Conservation (phyloP, 202 grass and related monocot genomes). For the Eragrostis tef region DNA sequence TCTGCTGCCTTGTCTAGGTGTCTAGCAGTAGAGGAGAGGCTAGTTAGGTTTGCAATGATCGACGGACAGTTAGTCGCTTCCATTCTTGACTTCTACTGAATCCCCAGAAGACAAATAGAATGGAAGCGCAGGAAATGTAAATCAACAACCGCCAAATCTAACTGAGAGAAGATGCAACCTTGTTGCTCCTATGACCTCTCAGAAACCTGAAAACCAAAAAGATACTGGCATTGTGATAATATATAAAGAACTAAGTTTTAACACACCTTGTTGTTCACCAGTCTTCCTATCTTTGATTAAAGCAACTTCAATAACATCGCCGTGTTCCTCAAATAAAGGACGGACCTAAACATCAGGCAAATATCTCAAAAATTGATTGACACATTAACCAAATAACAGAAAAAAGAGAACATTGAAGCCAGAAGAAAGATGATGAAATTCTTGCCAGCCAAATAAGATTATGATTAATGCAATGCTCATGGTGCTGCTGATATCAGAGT, state of each 20-base stretch:
- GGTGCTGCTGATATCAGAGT: not conserved
- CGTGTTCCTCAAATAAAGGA: constrained; percentile 94
- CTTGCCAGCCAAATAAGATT: constrained; percentile 35
- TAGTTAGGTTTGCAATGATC: constrained; percentile 57
- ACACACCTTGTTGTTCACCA: constrained; percentile 89
- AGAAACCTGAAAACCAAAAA: constrained; percentile 86
- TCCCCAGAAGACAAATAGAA: constrained; percentile 62
- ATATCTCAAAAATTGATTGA: constrained; percentile 32
- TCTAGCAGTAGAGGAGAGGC: constrained; percentile 53
- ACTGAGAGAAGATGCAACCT: constrained; percentile 72
- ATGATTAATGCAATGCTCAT: constrained; percentile 2
- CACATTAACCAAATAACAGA: constrained; percentile 1
- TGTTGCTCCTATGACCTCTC: constrained; percentile 76
- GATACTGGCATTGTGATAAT: constrained; percentile 46
- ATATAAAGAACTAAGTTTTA: constrained; percentile 50
- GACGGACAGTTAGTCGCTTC: constrained; percentile 51
- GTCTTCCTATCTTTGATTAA: constrained; percentile 97
- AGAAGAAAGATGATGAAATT: not conserved
- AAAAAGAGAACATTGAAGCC: constrained; percentile 7
- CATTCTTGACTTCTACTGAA: constrained; percentile 67
- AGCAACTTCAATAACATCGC: constrained; percentile 95
- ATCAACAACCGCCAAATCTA: constrained; percentile 72
- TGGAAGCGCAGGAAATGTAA: constrained; percentile 58
- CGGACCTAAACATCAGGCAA: constrained; percentile 64
- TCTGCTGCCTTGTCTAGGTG: constrained; percentile 48